Base-by-base conservation (phyloP, 169 alveolate genomes). In the Eimeria praecox region DNA sequence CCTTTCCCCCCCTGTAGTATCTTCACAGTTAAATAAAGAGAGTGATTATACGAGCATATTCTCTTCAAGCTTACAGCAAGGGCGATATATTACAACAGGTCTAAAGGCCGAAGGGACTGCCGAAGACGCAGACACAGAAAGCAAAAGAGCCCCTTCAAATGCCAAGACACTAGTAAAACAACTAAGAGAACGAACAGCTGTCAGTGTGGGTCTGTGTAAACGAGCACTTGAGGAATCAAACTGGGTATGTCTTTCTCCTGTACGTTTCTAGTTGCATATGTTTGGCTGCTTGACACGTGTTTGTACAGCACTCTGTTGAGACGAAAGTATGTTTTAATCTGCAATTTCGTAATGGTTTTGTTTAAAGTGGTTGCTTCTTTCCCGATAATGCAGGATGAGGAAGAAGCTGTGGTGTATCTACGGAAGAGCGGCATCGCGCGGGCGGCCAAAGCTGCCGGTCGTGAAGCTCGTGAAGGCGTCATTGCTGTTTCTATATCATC, bases 131-230 rank as follows among this genome's bases (percentile, higher is more conserved):
- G 38, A 24, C 22, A 78, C 89, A 78, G 64, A 10, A 12, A 1
- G 64, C 38, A 46, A 14, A n/a, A 83, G 56, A 33, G 54, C 56
- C 12, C 77, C 77, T n/a, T 35, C 75, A 18, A 83, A 83, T 40
- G 75, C 75, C 35, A 52, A 12, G 46, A 33, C 27, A 14, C 91
- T 83, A 9, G 91, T 83, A 54, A 83, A 83, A 3, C 40, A 83
- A 22, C 91, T 83, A 27, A 83, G 91, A 40, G 91, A 83, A 38
- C 40, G 91, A 16, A 83, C 91, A 52, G 18, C 91, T 24, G 75
- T 0, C 52, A 83, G 91, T 42, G 5, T 83, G 20, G 54, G 91
- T 8, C 73, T 83, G 40, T 83, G 91, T 66, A 83, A 83, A 42
- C 91, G 62, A 54, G 91, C 91, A 3, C 75, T 83, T 2, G 75